Conservation (phyloP, 2,329 filamentous ascomycete genomes). For the Byssochlamys sp. region DNA sequence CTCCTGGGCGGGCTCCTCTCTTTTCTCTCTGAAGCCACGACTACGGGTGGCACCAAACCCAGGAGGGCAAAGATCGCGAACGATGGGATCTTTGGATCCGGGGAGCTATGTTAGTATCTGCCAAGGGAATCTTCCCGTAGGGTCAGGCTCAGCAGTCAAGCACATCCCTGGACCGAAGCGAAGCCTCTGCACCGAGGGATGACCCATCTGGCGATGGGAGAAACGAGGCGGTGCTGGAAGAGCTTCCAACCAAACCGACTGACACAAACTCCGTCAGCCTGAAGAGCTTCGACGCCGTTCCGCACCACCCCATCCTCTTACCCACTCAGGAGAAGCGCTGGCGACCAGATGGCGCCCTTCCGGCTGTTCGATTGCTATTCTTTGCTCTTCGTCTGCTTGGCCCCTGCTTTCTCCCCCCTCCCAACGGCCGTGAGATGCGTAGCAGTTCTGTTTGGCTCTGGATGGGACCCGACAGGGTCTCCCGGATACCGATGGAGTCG, state of each 20-base stretch:
- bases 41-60: not conserved
- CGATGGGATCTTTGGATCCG: slow-evolving; percentile 1
- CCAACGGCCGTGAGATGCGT: not conserved
- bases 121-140: not conserved
- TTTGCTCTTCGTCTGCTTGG: not conserved
- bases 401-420: not conserved
- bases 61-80: not conserved
- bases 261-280: not conserved
- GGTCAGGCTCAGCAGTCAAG: not conserved
- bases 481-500: not conserved
- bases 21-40: not conserved
- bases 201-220: not conserved
- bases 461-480: not conserved
- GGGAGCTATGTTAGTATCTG: not conserved
- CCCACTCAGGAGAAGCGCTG: not conserved
- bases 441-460: not conserved
- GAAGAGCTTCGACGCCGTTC: not conserved
- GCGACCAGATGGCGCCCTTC: not conserved
- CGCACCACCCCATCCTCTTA: not conserved
- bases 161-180: not conserved
- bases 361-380: slow-evolving; percentile 1
- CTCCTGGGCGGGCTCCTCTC: not conserved
- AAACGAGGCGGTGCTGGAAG: not conserved
- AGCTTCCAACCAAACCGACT: not conserved
- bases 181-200: not conserved